Evolutionary conservation across 2,329 filamentous ascomycete genomes (phyloP), one percentile per base, ranked within the genome.

Genomic region (Pseudocercospora cruenta): DNA sequence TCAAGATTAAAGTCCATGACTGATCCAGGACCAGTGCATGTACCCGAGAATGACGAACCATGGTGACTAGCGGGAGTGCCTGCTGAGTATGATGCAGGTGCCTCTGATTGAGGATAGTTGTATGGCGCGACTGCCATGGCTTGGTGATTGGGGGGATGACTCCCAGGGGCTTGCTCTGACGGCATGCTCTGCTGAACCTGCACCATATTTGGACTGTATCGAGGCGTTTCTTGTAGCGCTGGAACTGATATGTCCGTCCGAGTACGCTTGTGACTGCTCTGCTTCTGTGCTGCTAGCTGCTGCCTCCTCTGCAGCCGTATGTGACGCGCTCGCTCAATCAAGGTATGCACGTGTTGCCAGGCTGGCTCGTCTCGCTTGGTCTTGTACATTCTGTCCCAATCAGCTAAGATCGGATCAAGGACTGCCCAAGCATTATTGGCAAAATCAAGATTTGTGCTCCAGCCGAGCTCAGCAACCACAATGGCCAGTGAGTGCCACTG

Each of bases 401-500:
- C 63, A 4, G 61, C 58, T 14, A 75, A 57, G 6, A 74, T 63
- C 4, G 67, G 70, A 60, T 74, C 72, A 10, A 75, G 69, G 14
- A 72, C 73, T 24, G 65, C 68, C 73, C 73, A 75, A 3, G 73
- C 72, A 58, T 64, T 70, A 9, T 65, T 58, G 4, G 62, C 60
- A 49, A 75, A 74, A 8, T 67, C 54, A 24, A 60, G 51, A 49
- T 74, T 71, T 4, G 43, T 69, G 57, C 64, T 74, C 60, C 65
- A 70, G 24, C 72, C 67, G 2, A 75, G 66, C 45, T 73, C 73
- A 9, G 73, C 71, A 55, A 75, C 67, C 1, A 75, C 69, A 8
- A 74, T 72, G 1, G 72, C 73, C 2, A 75, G 64, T 6, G 71
- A 68, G 60, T 75, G 72, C 73, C 73, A 75, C 31, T 74, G 73